Percentiles rank a stretch among this genome's conserved stretches.
phyloP scores from a whole-genome alignment of 129 eudicot species.

The Deinandra increscens region DNA sequence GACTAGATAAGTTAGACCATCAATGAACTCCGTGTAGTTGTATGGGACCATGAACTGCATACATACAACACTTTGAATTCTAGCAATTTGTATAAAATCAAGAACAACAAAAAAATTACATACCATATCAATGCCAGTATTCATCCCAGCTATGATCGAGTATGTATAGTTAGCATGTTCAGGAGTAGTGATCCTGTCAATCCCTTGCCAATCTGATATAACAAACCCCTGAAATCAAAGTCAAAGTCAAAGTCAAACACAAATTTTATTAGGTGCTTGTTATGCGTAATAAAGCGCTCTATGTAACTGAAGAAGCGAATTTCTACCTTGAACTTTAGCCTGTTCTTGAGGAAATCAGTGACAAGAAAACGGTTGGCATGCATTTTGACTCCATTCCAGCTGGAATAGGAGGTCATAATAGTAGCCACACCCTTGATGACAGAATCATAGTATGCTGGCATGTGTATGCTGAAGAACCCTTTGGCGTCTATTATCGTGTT shows the following conservation, averaged over 20 bases:
- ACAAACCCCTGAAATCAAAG: slow-evolving; percentile 58
- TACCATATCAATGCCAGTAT: slow-evolving; percentile 70
- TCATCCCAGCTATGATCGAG: slow-evolving; percentile 45
- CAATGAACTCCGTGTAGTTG: slow-evolving; percentile 55
- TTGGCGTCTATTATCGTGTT: slow-evolving; percentile 43
- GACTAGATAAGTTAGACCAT: slow-evolving; percentile 45
- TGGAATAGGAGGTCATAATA: slow-evolving; percentile 60
- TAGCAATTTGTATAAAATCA: neutral
- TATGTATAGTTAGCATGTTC: slow-evolving; percentile 59
- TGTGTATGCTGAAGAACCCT: slow-evolving; percentile 49
- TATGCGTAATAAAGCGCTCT: neutral
- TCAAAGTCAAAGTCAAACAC: slow-evolving; percentile 23
- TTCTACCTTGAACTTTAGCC: slow-evolving; percentile 43
- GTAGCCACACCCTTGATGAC: slow-evolving; percentile 59
- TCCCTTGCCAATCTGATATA: slow-evolving; percentile 62
- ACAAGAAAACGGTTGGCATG: slow-evolving; percentile 54
- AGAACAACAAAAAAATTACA: slow-evolving; percentile 4
- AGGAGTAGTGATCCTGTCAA: slow-evolving; percentile 57
- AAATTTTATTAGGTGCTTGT: neutral
- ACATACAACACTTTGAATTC: neutral
- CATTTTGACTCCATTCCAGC: slow-evolving; percentile 73
- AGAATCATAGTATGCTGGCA: slow-evolving; percentile 56
- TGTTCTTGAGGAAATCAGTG: slow-evolving; percentile 52
- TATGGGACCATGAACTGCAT: slow-evolving; percentile 76
- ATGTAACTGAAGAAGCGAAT: neutral